Evolutionary conservation across 257 asterid genomes (phyloP), one percentile per base, ranked within the genome.

Genomic region (Gentiana straminea): DNA sequence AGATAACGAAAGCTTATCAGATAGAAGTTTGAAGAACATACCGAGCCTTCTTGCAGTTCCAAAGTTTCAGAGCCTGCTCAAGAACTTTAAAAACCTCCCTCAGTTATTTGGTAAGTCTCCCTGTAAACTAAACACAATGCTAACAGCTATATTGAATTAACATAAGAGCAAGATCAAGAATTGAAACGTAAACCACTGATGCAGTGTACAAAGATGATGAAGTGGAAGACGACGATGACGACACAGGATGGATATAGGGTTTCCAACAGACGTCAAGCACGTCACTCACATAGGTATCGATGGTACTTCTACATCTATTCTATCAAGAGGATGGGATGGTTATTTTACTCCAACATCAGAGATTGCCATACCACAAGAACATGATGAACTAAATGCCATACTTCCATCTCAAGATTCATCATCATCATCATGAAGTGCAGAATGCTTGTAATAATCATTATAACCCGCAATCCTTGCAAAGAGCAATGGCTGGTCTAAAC

Each of bases 261-360:
- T 59, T 5, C 96, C 96, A 3, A 88, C 90, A 53, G 80, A 88
- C 73, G 93, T 88, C 61, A 88, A 88, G 74, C 96, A 88, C 64
- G 93, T 84, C 52, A 88, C 93, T 58, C 96, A 84, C 84, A 82
- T 88, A 51, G 94, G 96, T 51, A 52, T 84, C 69, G 93, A 87
- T 68, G 93, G 94, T n/a, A 73, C 84, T 47, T 65, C 86, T 33
- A 80, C 74, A 58, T 81, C 96, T n/a, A 76, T 86, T 71, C 81
- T 84, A 64, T 71, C 92, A 12, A 72, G 70, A 64, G 74, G 77
- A 7, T 81, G 96, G 94, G 65, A 70, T 55, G 35, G 70, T 34
- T 51, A 5, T 33, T 54, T 44, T 43, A 24, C 13, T n/a, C 35
- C 45, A 7, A 51, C 33, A 52, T 52, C 60, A 33, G 43, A 52